phyloP scores from a whole-genome alignment of 208 protist genomes.

The Plasmodiophora brassicae region DNA sequence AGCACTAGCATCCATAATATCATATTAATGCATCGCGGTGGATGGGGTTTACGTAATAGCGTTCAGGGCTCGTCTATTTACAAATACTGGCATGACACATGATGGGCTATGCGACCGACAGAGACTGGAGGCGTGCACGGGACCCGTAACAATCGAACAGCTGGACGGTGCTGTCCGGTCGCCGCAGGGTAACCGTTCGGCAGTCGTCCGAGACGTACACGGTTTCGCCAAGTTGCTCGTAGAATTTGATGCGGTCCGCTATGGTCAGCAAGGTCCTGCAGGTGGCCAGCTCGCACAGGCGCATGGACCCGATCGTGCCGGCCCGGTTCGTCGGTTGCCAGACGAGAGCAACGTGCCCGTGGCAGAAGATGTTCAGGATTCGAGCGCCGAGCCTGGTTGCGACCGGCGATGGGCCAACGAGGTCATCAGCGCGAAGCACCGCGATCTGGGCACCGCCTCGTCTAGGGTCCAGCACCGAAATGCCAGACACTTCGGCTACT shows the following conservation, averaged over 20 bases:
- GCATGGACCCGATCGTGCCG: neutral
- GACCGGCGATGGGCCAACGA: neutral
- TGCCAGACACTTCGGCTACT: neutral
- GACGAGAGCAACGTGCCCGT: neutral
- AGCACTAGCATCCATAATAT: no score
- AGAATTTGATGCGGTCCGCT: neutral
- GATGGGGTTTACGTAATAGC: no score
- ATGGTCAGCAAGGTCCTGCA: neutral
- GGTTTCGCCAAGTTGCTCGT: neutral
- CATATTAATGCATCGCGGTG: no score
- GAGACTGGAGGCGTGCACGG: no score
- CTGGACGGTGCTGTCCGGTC: neutral
- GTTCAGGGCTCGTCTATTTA: no score
- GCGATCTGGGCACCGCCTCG: neutral
- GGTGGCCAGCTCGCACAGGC: neutral
- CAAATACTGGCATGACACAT: no score
- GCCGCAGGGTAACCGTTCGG: neutral
- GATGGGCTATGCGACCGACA: no score
- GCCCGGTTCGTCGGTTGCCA: neutral
- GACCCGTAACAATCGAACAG: conserved; percentile 10
- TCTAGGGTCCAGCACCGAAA: neutral
- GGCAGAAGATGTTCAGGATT: conserved; percentile 1
- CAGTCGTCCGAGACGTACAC: conserved; percentile 17
- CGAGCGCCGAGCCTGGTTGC: neutral
- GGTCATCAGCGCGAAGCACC: neutral